Conservation (phyloP, 1,139 yeast genomes). For the Kodamaea sp. region DNA sequence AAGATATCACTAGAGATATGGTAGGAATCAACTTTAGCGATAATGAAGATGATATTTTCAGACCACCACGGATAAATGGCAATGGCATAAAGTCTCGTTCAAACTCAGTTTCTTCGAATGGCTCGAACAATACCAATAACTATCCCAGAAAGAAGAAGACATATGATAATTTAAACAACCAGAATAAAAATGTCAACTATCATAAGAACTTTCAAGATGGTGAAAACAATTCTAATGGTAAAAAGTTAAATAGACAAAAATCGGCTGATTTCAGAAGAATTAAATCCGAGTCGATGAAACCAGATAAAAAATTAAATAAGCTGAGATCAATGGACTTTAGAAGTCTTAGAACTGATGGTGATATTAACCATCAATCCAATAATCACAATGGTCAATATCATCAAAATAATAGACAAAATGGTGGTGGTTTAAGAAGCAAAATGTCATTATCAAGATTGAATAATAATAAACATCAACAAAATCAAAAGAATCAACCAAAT, state of each 20-base stretch:
- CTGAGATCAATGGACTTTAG: slow-evolving; percentile 15
- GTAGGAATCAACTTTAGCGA: slow-evolving; percentile 23
- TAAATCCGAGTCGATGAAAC: slow-evolving; percentile 9
- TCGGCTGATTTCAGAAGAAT: slow-evolving; percentile 13
- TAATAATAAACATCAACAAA: slow-evolving; percentile 1
- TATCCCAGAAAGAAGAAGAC: slow-evolving; percentile 8
- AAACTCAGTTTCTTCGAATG: background rate
- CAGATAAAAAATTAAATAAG: slow-evolving; percentile 11
- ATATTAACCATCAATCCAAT: background rate
- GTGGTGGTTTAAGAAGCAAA: too few species aligned
- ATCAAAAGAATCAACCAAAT: background rate
- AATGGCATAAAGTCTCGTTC: background rate
- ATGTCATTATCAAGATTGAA: background rate
- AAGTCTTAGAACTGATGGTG: background rate
- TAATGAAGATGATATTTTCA: slow-evolving; percentile 16
- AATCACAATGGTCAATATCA: too few species aligned
- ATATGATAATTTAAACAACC: slow-evolving; percentile 8
- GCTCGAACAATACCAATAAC: background rate
- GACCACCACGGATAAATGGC: slow-evolving; percentile 2
- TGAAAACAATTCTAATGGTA: slow-evolving; percentile 2
- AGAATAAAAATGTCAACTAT: slow-evolving; percentile 1
- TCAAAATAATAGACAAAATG: too few species aligned
- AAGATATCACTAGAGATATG: slow-evolving; percentile 26
- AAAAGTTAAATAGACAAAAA: slow-evolving; percentile 10
- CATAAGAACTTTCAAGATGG: background rate